Base-by-base conservation (phyloP, 345 rosid species). In the Aurinia saxatilis region DNA sequence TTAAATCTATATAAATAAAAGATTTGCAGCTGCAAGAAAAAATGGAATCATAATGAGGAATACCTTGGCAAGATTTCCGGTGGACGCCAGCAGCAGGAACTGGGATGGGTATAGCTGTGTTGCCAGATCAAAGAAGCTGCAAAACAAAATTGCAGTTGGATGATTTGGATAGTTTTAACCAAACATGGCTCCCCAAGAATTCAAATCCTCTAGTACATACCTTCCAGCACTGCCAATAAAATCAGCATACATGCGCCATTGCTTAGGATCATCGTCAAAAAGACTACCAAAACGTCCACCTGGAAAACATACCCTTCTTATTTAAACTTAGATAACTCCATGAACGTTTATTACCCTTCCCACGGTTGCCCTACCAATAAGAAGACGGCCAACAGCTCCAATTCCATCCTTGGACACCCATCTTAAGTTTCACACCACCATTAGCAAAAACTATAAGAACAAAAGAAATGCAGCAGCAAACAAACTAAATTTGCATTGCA, bases 201-300 rank as follows among this genome's bases (percentile, higher is more conserved):
- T 10, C 31, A 57, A 29, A 27, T 41, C 11, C 49, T 61, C 14
- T 25, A 21, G 47, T 0, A 75, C 74, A 72, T 46, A 87, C 97
- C 97, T 84, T 79, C 99, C 99, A 51, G 97, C 80, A 67, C 97
- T 92, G 75, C 99, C 99, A 61, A 92, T 89, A 76, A 92, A 84
- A 73, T 92, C 99, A 0, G 99, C 99, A 77, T 89, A 92, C 97
- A 92, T 87, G 63, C 98, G 97, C 99, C 99, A 92, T 46, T 92
- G 97, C 75, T 89, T 92, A 34, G 99, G 99, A 82, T 89, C 95
- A 75, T 85, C 95, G 54, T 92, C 99, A 67, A 89, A 92, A 66
- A 92, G 88, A 67, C 77, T 80, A 52, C 98, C 93, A 57, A 89
- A 92, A 46, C 95, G 76, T 27, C 97, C 98, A 81, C 98, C 98